Percentiles rank a stretch among this genome's conserved stretches.
Evolutionary conservation across 371 early-diverging fungal species (phyloP).

Genomic region (Lichtheimia hyalospora): DNA sequence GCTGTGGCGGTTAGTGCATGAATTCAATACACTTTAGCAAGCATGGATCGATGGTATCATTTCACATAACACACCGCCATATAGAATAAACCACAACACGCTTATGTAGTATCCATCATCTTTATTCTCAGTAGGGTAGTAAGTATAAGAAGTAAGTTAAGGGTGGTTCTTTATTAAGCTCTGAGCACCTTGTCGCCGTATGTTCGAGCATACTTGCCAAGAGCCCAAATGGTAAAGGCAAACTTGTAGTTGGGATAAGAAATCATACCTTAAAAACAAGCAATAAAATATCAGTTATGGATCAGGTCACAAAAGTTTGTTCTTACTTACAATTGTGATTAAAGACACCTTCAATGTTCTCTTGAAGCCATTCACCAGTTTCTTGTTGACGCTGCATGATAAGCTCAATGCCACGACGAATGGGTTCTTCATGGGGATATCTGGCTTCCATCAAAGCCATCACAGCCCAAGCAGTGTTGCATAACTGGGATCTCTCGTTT

Average conservation of each 20-base stretch:
- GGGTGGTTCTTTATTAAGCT: neutral
- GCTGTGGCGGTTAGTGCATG: too few relatives aligned
- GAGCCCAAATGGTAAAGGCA: conserved; percentile 93
- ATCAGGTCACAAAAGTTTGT: too few relatives aligned
- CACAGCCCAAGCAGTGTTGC: conserved; percentile 89
- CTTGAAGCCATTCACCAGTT: conserved; percentile 96
- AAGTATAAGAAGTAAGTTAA: neutral
- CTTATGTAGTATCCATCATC: too few relatives aligned
- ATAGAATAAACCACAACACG: too few relatives aligned
- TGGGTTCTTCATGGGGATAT: conserved; percentile 75
- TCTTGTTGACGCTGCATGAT: conserved; percentile 84
- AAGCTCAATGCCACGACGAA: conserved; percentile 78
- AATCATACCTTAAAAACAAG: conserved; percentile 58
- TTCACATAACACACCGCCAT: too few relatives aligned
- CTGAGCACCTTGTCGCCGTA: conserved; percentile 53
- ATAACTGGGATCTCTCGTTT: conserved; percentile 81
- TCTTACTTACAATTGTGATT: conserved; percentile 78
- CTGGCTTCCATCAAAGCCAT: conserved; percentile 88
- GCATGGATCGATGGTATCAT: too few relatives aligned
- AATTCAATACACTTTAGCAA: too few relatives aligned
- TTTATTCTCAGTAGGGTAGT: too few relatives aligned
- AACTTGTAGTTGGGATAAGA: conserved; percentile 97
- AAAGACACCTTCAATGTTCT: conserved; percentile 96
- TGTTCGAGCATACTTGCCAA: conserved; percentile 81
- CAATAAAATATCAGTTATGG: neutral